phyloP scores from a whole-genome alignment of 192 early-diverging fungal genomes.

The Backusella australiensis region DNA sequence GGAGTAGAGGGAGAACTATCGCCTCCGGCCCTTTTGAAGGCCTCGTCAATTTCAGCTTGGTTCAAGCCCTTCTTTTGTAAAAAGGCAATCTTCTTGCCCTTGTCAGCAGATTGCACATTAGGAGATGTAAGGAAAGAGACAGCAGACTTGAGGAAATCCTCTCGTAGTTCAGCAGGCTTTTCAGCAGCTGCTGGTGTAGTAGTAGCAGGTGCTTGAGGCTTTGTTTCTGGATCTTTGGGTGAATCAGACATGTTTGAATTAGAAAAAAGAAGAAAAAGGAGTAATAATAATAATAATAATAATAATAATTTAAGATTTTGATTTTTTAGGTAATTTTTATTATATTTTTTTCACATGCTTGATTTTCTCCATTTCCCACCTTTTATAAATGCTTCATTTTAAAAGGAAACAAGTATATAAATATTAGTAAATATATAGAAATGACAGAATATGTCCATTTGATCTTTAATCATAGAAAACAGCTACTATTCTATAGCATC shows the following conservation, averaged over 20 bases:
- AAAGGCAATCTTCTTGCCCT: constrained; percentile 74
- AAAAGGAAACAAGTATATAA: too few relatives aligned
- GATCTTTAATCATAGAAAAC: neutral
- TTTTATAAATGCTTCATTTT: neutral
- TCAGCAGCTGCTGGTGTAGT: neutral
- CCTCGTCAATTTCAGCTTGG: constrained; percentile 67
- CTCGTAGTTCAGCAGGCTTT: constrained; percentile 38
- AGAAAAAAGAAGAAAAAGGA: neutral
- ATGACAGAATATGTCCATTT: too few relatives aligned
- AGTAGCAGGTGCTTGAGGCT: neutral
- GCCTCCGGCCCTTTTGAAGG: constrained; percentile 37
- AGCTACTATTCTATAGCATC: neutral
- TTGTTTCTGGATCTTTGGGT: neutral
- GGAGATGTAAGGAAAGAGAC: constrained; percentile 73
- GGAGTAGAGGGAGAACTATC: neutral
- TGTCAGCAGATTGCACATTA: constrained; percentile 70
- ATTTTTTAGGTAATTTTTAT: constrained; percentile 1
- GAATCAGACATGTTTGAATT: neutral
- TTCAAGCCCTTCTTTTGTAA: constrained; percentile 75
- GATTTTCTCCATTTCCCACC: neutral
- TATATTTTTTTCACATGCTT: constrained; percentile 1
- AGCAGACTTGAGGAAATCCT: constrained; percentile 56
- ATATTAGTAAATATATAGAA: too few relatives aligned
- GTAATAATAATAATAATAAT: neutral
- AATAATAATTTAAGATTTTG: neutral